Percentiles rank a stretch among this genome's conserved stretches.
Conservation (phyloP, 345 rosid species). For the Laguncularia racemosa region DNA sequence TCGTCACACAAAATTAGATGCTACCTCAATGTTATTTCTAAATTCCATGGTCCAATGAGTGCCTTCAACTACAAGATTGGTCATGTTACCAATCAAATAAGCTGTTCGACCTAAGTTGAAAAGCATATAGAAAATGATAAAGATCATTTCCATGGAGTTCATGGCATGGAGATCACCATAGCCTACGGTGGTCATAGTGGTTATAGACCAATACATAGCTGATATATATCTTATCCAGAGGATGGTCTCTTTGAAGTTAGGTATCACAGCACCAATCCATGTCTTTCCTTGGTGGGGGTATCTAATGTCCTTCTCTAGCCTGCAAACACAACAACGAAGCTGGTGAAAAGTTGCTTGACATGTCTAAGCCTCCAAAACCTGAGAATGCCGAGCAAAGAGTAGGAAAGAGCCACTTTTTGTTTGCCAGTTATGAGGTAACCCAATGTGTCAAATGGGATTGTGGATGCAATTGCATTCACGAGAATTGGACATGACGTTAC, state of each 20-base stretch:
- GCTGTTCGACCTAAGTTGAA: conserved; percentile 91
- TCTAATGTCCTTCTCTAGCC: conserved; percentile 87
- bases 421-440: conserved; percentile 59
- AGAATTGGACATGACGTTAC: no score
- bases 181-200: conserved; percentile 97
- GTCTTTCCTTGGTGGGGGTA: conserved; percentile 71
- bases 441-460: conserved; percentile 66
- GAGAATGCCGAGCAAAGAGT: conserved; percentile 55
- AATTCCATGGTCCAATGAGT: conserved; percentile 97
- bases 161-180: conserved; percentile 94
- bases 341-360: conserved; percentile 73
- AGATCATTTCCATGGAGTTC: conserved; percentile 72
- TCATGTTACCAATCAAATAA: conserved; percentile 91
- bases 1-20: conserved; percentile 64
- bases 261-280: conserved; percentile 63
- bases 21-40: conserved; percentile 80
- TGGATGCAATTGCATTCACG: no score
- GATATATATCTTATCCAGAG: conserved; percentile 68
- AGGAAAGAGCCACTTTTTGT: conserved; percentile 33
- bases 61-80: conserved; percentile 91
- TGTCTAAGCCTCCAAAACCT: conserved; percentile 85
- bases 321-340: conserved; percentile 9
- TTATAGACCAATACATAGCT: conserved; percentile 86
- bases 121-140: conserved; percentile 77
- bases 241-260: conserved; percentile 62